phyloP scores from a whole-genome alignment of 805 yeast genomes.

The Wickerhamomyces ciferrii region DNA sequence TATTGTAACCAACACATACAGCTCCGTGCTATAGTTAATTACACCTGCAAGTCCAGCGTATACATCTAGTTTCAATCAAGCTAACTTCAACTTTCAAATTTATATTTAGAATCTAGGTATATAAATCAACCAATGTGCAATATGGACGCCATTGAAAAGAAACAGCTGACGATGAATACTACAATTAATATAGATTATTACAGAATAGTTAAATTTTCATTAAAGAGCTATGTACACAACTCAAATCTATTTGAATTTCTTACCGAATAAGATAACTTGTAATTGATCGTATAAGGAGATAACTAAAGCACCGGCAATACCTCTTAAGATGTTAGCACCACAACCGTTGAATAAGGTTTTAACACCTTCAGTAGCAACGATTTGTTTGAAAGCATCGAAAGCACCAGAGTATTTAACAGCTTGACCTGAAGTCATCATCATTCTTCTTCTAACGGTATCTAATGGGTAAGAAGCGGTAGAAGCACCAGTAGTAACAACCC shows the following conservation, averaged over 20 bases:
- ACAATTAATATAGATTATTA: no score
- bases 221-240: conserved; percentile 1
- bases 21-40: no score
- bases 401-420: conserved; percentile 96
- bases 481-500: conserved; percentile 98
- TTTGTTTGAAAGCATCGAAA: conserved; percentile 84
- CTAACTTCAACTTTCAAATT: no score
- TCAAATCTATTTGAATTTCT: conserved; percentile 70
- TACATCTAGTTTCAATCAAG: no score
- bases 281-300: conserved; percentile 96
- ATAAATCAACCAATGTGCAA: no score
- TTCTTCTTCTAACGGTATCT: conserved; percentile 99
- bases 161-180: no score
- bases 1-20: no score
- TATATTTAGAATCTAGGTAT: no score
- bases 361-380: conserved; percentile 95
- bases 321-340: conserved; percentile 99
- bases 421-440: conserved; percentile 99
- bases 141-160: no score
- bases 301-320: conserved; percentile 99
- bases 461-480: conserved; percentile 98
- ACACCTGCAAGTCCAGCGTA: no score
- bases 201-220: conserved; percentile 1
- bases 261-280: conserved; percentile 92
- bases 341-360: conserved; percentile 95